These are phyloP conservation scores for slime mould (Dictyostelium discoideum) DNA, from an alignment of 78 protist genomes.

Conservation along the genomic window DNA sequence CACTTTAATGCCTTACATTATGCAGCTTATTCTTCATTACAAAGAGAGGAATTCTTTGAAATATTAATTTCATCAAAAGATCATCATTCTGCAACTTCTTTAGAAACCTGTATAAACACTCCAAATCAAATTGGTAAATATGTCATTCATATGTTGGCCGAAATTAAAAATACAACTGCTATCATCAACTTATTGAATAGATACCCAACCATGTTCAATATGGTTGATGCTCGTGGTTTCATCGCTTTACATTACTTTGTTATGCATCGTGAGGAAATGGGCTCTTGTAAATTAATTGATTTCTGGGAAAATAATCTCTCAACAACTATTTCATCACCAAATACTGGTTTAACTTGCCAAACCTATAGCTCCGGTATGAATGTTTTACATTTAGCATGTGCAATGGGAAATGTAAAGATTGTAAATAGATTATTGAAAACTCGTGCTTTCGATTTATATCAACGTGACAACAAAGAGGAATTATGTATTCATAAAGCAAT, in stretches of 20 bases:
- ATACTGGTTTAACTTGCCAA: not conserved
- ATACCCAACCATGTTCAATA: not conserved
- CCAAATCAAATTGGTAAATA: constrained; percentile 5
- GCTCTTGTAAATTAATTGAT: not conserved
- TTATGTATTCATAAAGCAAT: not conserved
- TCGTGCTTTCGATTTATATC: not conserved
- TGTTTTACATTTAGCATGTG: not conserved
- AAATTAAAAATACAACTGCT: not conserved
- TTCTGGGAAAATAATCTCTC: not conserved
- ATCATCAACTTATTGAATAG: not conserved
- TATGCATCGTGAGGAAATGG: not conserved
- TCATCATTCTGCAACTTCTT: not conserved
- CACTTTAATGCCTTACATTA: not conserved
- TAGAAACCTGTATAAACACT: not conserved
- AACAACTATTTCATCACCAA: not conserved
- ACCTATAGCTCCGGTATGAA: not conserved
- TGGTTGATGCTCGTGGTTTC: not conserved
- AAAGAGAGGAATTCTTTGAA: not conserved
- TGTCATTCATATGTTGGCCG: not conserved
- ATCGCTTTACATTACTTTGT: not conserved
- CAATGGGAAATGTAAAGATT: constrained; percentile 1
- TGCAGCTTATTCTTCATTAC: not conserved
- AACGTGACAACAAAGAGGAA: not conserved
- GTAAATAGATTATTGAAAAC: not conserved
- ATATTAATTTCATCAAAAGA: not conserved